Base-by-base conservation (phyloP, 2,329 filamentous ascomycete genomes). In the Ceratocystis papillata region DNA sequence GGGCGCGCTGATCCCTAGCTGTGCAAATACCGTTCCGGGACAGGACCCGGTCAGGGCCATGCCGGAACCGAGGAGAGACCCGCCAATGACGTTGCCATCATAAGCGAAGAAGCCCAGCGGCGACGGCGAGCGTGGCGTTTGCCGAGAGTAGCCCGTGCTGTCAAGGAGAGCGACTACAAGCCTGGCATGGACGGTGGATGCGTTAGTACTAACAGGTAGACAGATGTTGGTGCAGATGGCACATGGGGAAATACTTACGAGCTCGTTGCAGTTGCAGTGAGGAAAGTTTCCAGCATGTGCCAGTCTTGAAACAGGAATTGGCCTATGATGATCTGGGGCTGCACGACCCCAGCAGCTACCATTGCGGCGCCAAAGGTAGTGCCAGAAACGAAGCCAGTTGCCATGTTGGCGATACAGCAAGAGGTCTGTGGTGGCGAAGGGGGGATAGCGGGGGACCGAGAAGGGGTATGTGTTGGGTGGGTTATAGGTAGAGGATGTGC, bases 1-100 rank as follows among this genome's bases (percentile, higher is more conserved):
- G 1, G 71, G 74, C 2, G 85, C 75, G 1, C 82, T 80, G 12
- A 79, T 75, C 1, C 79, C 84, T 10, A 83, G 71, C 73, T 89
- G 86, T 0, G 81, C 80, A 62, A 87, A 79, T 5, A 87, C 78
- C 0, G 84, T 87, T 0, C 86, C 86, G 0, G 86, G 84, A 67
- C 86, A 88, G 0, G 85, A 81, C 7, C 84, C 85, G 0, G 84
- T 81, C 17, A 87, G 74, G 5, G 83, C 79, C 85, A 88, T 87
- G 65, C 86, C 86, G n/a, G 80, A 73, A 45, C 86, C 86, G 30
- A 87, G 79, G 2, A 87, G 74, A 17, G 77, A 71, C 3, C 86
- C 86, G 65, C 86, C 86, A 69, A 87, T 70, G 60, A 87, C 73
- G 72, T 89, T 88, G 66, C 84, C 86, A 70, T 87, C 85, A 70